Percentiles rank a stretch among this genome's conserved stretches.
Evolutionary conservation across 2,329 filamentous ascomycete species (phyloP).

Genomic region (Byssoonygena ceratinophila): DNA sequence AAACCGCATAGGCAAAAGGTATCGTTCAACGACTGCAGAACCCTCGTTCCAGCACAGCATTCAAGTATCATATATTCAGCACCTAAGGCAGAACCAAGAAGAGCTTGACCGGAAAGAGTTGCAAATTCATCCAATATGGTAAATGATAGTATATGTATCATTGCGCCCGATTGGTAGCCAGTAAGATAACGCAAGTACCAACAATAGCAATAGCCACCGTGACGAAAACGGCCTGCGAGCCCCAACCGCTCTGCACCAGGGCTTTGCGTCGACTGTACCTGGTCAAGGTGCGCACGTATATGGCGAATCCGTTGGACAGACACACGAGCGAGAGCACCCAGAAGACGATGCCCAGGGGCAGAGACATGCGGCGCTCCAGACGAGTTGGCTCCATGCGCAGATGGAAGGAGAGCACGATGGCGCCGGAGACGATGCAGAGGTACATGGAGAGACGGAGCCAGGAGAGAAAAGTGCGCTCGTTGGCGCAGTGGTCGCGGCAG

Average conservation of each 20-base stretch:
- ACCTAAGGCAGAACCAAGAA: background rate
- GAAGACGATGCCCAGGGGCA: conserved; percentile 78
- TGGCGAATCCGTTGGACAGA: conserved; percentile 64
- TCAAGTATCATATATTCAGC: background rate
- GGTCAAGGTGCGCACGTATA: conserved; percentile 75
- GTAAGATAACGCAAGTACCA: conserved; percentile 36
- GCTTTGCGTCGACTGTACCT: conserved; percentile 69
- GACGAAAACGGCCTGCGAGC: conserved; percentile 65
- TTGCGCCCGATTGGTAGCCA: conserved; percentile 29
- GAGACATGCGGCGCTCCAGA: conserved; percentile 64
- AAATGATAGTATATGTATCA: too few relatives aligned
- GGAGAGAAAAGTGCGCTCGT: conserved; percentile 69
- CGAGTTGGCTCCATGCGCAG: conserved; percentile 60
- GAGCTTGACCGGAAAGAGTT: background rate
- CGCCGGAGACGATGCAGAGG: conserved; percentile 78
- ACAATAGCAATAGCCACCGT: conserved; percentile 37
- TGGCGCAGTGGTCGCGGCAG: conserved; percentile 56
- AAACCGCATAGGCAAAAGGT: background rate
- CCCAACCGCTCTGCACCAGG: conserved; percentile 86
- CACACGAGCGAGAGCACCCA: conserved; percentile 74
- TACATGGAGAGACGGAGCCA: conserved; percentile 84
- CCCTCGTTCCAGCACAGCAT: background rate
- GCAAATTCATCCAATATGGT: too few relatives aligned
- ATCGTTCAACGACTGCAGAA: background rate
- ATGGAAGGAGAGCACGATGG: conserved; percentile 89